A percentile compares a stretch with the other conserved stretches of the same genome.
Evolutionary conservation across 2,329 filamentous ascomycete species (phyloP).

Genomic region (Penicillium sp.): DNA sequence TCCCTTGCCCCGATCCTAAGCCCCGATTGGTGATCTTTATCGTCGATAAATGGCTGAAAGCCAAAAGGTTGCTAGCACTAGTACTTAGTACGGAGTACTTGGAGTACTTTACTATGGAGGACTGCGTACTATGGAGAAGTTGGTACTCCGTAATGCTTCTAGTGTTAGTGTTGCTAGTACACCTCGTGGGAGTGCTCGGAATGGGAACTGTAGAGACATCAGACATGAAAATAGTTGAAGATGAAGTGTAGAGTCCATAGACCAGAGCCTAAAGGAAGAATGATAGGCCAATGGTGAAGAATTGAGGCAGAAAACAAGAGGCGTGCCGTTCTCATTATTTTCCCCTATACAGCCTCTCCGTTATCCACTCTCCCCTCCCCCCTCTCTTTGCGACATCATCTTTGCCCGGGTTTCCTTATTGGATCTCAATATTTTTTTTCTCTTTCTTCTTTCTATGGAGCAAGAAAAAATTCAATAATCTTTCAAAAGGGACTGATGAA

Average conservation of each 20-base stretch:
- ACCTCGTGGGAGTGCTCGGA: too few relatives aligned
- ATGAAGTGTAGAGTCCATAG: background rate
- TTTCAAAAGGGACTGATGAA: constrained; percentile 31
- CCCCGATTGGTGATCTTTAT: constrained; percentile 2
- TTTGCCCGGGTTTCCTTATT: background rate
- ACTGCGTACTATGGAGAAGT: too few relatives aligned
- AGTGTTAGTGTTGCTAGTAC: too few relatives aligned
- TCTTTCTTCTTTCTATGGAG: constrained; percentile 9
- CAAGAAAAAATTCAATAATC: constrained; percentile 20
- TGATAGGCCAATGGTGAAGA: background rate
- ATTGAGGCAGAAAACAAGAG: background rate
- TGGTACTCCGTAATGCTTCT: too few relatives aligned
- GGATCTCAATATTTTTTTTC: constrained; percentile 4
- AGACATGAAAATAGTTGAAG: too few relatives aligned
- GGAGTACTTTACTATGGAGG: too few relatives aligned
- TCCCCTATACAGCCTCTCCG: constrained; percentile 19
- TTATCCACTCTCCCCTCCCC: constrained; percentile 20
- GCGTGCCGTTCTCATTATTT: constrained; percentile 4
- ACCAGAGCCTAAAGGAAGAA: background rate
- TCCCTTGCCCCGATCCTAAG: constrained; percentile 7
- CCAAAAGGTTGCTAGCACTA: background rate
- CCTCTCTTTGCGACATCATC: constrained; percentile 1
- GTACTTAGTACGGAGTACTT: too few relatives aligned
- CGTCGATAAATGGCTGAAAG: constrained; percentile 9
- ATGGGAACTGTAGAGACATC: too few relatives aligned